Conservation (phyloP, 2,329 filamentous ascomycete species). For the Thermoascus crustaceus region DNA sequence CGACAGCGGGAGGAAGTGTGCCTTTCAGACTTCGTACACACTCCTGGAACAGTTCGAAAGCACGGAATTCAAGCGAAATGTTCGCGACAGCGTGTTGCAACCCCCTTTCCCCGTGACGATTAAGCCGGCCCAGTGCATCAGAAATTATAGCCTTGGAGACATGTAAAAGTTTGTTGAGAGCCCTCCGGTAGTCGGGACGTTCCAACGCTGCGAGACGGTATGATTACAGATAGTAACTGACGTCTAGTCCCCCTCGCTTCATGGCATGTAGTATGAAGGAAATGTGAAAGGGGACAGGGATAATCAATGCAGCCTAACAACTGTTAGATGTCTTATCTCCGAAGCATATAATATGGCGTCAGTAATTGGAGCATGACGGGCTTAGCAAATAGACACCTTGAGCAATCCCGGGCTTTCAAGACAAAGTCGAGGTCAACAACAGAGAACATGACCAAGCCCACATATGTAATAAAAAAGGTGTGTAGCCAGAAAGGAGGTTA, state of each 20-base stretch:
- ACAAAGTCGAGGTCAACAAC: neutral
- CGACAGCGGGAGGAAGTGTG: neutral
- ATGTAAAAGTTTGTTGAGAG: conserved; percentile 1
- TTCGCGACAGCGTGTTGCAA: neutral
- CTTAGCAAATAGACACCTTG: too few species aligned
- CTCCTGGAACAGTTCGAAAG: neutral
- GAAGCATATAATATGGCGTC: too few species aligned
- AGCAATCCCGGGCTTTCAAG: too few species aligned
- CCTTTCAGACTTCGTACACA: neutral
- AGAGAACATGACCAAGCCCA: too few species aligned
- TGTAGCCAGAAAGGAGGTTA: neutral
- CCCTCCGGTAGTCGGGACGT: neutral
- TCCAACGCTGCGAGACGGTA: neutral
- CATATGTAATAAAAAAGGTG: too few species aligned
- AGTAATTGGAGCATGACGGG: too few species aligned
- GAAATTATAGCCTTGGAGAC: neutral
- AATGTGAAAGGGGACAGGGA: conserved; percentile 2
- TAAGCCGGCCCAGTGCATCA: neutral
- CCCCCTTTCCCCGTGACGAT: neutral
- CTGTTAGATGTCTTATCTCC: too few species aligned
- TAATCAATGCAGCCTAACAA: conserved; percentile 5
- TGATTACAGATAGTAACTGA: neutral
- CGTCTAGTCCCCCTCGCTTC: neutral
- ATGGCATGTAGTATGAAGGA: conserved; percentile 3
- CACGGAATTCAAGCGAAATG: conserved; percentile 2